Evolutionary conservation across 305 asterid species (phyloP).

Genomic region (Fraxinus sp.): DNA sequence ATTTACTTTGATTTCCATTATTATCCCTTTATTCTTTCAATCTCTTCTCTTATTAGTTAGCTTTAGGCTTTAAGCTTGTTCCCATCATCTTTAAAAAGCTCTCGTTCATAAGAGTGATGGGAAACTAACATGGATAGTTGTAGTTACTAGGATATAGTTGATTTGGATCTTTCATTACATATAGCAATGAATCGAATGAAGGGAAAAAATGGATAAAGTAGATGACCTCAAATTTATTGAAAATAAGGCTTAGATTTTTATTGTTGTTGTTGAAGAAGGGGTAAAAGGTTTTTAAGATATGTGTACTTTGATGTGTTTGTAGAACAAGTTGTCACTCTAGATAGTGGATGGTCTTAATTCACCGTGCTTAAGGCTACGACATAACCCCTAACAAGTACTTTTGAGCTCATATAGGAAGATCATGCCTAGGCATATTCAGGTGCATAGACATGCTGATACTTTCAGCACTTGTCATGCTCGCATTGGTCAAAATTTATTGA

Average conservation of each 20-base stretch:
- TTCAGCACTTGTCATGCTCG: neutral
- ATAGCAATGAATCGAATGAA: neutral
- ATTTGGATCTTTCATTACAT: neutral
- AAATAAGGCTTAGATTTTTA: neutral
- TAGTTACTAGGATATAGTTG: neutral
- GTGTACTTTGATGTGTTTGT: neutral
- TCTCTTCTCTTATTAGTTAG: neutral
- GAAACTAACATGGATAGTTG: neutral
- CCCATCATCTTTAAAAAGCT: neutral
- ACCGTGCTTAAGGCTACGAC: neutral
- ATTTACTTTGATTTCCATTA: neutral
- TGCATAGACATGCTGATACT: neutral
- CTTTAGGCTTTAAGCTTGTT: neutral
- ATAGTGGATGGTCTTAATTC: neutral
- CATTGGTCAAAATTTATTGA: neutral
- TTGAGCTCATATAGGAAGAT: neutral
- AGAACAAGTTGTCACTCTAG: neutral
- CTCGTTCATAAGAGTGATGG: neutral
- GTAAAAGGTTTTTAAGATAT: neutral
- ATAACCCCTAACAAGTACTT: neutral
- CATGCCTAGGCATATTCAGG: neutral
- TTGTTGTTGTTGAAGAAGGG: neutral
- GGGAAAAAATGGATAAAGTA: neutral
- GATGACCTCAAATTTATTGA: neutral
- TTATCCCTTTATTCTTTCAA: neutral